Conservation (phyloP, 495 filamentous ascomycete genomes). For the Copromyces sp. region DNA sequence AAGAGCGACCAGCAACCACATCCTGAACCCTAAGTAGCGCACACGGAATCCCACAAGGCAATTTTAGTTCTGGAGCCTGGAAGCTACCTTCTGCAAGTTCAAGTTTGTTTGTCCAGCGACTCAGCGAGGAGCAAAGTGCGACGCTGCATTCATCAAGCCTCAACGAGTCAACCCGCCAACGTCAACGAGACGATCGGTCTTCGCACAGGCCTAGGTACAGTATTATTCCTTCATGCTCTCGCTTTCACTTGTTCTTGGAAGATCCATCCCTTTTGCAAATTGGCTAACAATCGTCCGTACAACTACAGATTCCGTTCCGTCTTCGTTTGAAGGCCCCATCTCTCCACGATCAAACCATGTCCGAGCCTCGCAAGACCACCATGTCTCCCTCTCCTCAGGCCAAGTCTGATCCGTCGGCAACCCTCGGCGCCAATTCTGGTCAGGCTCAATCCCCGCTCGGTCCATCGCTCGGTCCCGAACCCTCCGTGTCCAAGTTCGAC, state of each 20-base stretch:
- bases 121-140: background rate
- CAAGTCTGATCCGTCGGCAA: background rate
- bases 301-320: background rate
- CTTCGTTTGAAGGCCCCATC: rapidly evolving
- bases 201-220: too few relatives aligned
- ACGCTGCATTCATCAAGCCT: background rate
- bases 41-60: background rate
- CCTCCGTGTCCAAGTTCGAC: background rate
- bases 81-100: background rate
- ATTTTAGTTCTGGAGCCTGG: background rate
- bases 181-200: background rate
- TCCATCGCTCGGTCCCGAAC: background rate
- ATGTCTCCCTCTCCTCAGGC: background rate
- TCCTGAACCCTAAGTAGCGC: background rate
- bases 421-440: background rate
- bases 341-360: background rate
- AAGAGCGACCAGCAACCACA: background rate
- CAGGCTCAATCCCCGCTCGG: background rate
- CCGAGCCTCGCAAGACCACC: background rate
- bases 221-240: background rate
- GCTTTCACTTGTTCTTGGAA: background rate
- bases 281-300: background rate
- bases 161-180: background rate
- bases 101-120: background rate
- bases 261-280: background rate